A percentile compares a stretch with the other conserved stretches of the same genome.
Evolutionary conservation across 176 grass and related monocot species (phyloP).

Genomic region (Bolboschoenus planiculmis): DNA sequence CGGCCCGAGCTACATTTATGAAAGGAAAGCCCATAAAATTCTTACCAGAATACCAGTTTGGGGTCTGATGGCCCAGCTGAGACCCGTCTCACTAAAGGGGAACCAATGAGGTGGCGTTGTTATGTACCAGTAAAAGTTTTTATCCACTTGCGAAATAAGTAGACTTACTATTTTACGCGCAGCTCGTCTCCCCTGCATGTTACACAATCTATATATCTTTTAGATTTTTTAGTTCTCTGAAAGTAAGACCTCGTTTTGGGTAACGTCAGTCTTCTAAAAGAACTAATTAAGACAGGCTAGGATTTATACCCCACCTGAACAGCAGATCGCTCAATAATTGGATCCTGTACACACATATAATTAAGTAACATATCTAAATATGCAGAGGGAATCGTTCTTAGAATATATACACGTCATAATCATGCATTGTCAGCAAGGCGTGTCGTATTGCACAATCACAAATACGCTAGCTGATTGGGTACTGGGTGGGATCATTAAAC

Average conservation of each 20-base stretch:
- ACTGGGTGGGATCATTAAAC: background rate
- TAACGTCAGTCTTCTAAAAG: too few relatives aligned
- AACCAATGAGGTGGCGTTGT: too few relatives aligned
- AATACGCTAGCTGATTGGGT: slow-evolving; percentile 2
- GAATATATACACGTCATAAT: background rate
- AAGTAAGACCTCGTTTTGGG: background rate
- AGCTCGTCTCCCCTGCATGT: background rate
- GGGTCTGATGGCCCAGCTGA: too few relatives aligned
- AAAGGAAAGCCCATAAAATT: background rate
- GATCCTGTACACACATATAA: too few relatives aligned
- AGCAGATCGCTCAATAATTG: background rate
- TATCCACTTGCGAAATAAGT: too few relatives aligned
- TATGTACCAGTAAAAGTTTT: too few relatives aligned
- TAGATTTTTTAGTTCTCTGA: background rate
- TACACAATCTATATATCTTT: background rate
- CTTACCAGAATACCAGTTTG: background rate
- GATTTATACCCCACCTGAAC: background rate
- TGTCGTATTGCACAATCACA: background rate
- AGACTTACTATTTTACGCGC: too few relatives aligned
- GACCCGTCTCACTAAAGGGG: too few relatives aligned
- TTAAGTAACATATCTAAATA: background rate
- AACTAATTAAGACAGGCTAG: too few relatives aligned
- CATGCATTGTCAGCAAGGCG: background rate
- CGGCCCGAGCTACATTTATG: background rate
- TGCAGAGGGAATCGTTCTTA: background rate